These are phyloP conservation scores for Calocybe gangraenosa DNA, from an alignment of 768 basidiomycete genomes.

Conservation along the genomic window DNA sequence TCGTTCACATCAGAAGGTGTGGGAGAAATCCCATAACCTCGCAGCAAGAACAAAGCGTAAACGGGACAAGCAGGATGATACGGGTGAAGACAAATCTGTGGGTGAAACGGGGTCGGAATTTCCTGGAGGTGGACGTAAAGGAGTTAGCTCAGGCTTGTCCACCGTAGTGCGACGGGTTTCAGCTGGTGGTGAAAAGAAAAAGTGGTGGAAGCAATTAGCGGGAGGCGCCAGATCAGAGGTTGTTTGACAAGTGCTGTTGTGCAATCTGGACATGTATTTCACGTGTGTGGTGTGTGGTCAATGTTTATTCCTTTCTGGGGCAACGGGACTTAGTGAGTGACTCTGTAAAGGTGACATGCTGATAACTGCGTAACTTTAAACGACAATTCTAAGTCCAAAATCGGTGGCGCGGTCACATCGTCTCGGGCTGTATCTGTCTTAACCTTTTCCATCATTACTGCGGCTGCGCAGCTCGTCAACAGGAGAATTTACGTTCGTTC, in stretches of 20 bases:
- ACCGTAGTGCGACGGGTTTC: conserved; percentile 36
- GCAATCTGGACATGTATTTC: too few relatives aligned
- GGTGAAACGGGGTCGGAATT: conserved; percentile 15
- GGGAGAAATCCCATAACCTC: conserved; percentile 60
- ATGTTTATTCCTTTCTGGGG: too few relatives aligned
- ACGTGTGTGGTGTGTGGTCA: too few relatives aligned
- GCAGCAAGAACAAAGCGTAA: conserved; percentile 17
- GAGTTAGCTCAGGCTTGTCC: conserved; percentile 60
- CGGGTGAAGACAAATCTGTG: conserved; percentile 4
- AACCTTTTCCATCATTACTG: too few relatives aligned
- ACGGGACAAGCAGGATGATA: conserved; percentile 11
- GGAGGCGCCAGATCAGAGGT: conserved; percentile 18
- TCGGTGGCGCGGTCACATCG: too few relatives aligned
- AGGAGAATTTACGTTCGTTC: too few relatives aligned
- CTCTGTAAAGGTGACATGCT: background rate
- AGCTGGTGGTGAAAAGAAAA: conserved; percentile 17
- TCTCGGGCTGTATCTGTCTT: too few relatives aligned
- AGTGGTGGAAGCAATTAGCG: conserved; percentile 47
- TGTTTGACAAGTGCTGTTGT: too few relatives aligned
- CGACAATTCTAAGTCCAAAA: too few relatives aligned
- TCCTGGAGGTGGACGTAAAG: conserved; percentile 55
- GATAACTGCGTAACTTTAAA: background rate
- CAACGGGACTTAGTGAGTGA: too few relatives aligned
- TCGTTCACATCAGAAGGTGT: conserved; percentile 73
- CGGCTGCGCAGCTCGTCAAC: too few relatives aligned